Evolutionary conservation across 2,329 filamentous ascomycete genomes (phyloP).

Genomic region (Ophiostoma perfectum): DNA sequence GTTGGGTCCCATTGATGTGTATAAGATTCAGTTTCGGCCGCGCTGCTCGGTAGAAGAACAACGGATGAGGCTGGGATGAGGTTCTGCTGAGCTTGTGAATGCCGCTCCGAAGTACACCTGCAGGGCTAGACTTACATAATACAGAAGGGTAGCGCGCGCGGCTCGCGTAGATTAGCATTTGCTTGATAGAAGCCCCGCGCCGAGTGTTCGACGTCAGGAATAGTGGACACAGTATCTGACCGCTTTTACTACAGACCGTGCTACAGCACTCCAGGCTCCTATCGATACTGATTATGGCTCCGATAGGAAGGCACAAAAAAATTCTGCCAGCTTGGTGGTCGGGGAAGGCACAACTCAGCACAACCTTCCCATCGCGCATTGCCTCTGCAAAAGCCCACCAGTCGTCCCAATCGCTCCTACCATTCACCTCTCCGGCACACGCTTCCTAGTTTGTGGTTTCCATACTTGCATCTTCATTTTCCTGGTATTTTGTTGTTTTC

Average conservation of each 20-base stretch:
- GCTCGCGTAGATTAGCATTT: no score
- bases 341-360: conserved; percentile 16
- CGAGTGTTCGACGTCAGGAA: not conserved
- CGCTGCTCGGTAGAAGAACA: no score
- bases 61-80: no score
- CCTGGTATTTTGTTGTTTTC: conserved; percentile 6
- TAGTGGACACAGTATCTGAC: conserved; percentile 12
- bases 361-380: not conserved
- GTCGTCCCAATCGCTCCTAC: not conserved
- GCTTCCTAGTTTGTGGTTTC: not conserved
- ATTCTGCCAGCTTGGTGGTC: conserved; percentile 16
- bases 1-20: no score
- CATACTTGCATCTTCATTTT: not conserved
- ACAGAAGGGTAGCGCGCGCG: no score
- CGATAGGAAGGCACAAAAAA: conserved; percentile 18
- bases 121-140: not conserved
- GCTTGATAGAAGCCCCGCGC: not conserved
- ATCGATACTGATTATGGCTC: not conserved
- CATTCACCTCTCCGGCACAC: not conserved
- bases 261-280: not conserved
- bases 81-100: no score
- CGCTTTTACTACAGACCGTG: conserved; percentile 15
- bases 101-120: no score
- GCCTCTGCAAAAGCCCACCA: no score
- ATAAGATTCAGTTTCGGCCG: no score